A percentile compares a stretch with the other conserved stretches of the same genome.
These are phyloP conservation scores for Pinus albicaulis DNA, from an alignment of 75 land plant species.

Conservation along the genomic window DNA sequence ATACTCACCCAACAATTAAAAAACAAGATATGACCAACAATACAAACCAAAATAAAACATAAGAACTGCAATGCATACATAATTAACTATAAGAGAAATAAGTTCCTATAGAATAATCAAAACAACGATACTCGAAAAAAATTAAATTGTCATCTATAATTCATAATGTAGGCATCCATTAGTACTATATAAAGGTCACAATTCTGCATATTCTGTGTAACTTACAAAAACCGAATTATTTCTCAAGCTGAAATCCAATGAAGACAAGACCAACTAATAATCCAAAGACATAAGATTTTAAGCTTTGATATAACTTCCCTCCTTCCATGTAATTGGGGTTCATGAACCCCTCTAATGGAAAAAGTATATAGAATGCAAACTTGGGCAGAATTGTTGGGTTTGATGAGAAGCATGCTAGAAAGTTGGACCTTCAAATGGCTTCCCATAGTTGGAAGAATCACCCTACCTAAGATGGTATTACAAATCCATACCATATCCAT, in stretches of 20 bases:
- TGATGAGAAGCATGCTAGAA: too few relatives aligned
- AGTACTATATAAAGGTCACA: not conserved
- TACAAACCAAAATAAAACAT: not conserved
- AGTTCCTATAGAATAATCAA: not conserved
- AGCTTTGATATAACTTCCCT: too few relatives aligned
- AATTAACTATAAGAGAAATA: not conserved
- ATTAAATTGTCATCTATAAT: not conserved
- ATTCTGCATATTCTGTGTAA: not conserved
- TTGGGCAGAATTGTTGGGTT: too few relatives aligned
- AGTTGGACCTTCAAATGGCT: too few relatives aligned
- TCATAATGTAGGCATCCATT: not conserved
- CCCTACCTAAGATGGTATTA: too few relatives aligned
- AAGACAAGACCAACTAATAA: conserved; percentile 35
- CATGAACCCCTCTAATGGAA: too few relatives aligned
- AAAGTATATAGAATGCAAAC: too few relatives aligned
- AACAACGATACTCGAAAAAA: not conserved
- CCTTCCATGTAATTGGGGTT: too few relatives aligned
- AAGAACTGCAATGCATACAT: not conserved
- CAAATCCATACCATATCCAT: too few relatives aligned
- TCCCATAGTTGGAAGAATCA: too few relatives aligned
- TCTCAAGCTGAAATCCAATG: conserved; percentile 75
- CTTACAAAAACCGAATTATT: conserved; percentile 69
- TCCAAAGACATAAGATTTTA: too few relatives aligned
- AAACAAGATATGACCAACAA: not conserved
- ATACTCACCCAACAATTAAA: conserved; percentile 32